A percentile compares a stretch with the other conserved stretches of the same genome.
phyloP scores from a whole-genome alignment of 2,329 filamentous ascomycete species.

The Plenodomus lindquistii region DNA sequence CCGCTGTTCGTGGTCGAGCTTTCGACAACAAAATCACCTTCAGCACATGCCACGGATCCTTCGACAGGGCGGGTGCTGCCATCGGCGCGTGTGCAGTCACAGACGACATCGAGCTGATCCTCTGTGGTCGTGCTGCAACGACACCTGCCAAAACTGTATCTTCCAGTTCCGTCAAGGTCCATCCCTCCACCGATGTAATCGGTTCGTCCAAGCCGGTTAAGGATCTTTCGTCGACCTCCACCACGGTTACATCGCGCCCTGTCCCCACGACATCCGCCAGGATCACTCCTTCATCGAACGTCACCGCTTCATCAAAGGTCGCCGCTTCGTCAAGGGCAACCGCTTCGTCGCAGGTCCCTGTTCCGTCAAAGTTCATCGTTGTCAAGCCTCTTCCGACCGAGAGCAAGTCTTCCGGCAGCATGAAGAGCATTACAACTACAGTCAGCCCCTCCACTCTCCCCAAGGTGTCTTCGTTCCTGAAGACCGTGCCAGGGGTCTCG shows the following conservation, averaged over 20 bases:
- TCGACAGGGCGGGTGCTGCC: conserved; percentile 11
- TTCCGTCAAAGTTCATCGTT: not conserved
- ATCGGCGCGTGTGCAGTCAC: conserved; percentile 19
- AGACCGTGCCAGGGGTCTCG: not conserved
- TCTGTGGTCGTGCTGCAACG: conserved; percentile 19
- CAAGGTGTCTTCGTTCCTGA: not conserved
- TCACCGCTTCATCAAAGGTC: no score
- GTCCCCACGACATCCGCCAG: not conserved
- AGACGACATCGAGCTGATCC: conserved; percentile 30
- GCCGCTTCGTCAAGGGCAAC: not conserved
- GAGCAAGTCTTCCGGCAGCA: not conserved
- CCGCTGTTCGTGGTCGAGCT: conserved; percentile 14
- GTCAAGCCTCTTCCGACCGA: not conserved
- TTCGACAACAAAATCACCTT: conserved; percentile 18
- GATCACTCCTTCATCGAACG: not conserved
- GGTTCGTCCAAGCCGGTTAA: not conserved
- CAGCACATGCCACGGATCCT: conserved; percentile 20
- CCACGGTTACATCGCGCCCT: not conserved
- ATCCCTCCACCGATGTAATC: not conserved
- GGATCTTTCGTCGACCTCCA: not conserved
- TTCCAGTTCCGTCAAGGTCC: not conserved
- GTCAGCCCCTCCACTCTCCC: not conserved
- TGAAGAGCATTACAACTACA: not conserved
- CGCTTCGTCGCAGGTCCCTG: no score
- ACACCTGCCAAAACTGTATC: not conserved